Evolutionary conservation across 306 rosid genomes (phyloP), one percentile per base, ranked within the genome.

Genomic region (Hippophae gyantsensis): DNA sequence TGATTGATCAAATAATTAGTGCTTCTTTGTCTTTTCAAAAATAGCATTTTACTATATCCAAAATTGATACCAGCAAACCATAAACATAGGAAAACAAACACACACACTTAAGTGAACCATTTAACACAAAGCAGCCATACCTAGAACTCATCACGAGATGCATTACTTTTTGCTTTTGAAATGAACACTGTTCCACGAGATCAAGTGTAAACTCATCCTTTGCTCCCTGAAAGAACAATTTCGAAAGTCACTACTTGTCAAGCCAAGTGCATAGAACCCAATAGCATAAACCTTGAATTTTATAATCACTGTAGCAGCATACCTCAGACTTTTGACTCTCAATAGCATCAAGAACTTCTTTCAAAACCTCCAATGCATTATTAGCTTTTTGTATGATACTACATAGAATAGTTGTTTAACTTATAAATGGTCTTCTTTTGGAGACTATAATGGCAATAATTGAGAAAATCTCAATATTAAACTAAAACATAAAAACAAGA

Each of bases 181-280:
- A 90, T 13, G 97, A 85, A 72, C 97, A 87, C 49, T 90, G 97
- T 75, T 90, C 97, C 64, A 90, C 96, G 54, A 90, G 97, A 71
- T 90, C 97, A 74, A 90, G 96, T 32, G 97, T 85, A 73, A 90
- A 90, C 72, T 90, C 97, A 49, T 90, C 97, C 56, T 71, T 81
- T 65, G 94, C 97, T 55, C 76, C 94, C 97, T 90, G 51, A 14
- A 54, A 44, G 56, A 62, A 54, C 58, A 61, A 70, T 47, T 32
- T 40, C 48, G 47, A 2, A 32, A 4, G 38, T 41, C 12, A 18
- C n/a, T 18, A 8, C 43, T 47, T 23, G 38, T 32, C 42, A 58
- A 43, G 52, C 52, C 7, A 26, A 32, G 38, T 2, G 5, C 38
- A 32, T 32, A 32, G 0, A 32, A 32, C 38, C 38, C 38, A 4